These are phyloP conservation scores for Jackrogersella multiformis DNA, from an alignment of 495 filamentous ascomycete species.

Conservation along the genomic window DNA sequence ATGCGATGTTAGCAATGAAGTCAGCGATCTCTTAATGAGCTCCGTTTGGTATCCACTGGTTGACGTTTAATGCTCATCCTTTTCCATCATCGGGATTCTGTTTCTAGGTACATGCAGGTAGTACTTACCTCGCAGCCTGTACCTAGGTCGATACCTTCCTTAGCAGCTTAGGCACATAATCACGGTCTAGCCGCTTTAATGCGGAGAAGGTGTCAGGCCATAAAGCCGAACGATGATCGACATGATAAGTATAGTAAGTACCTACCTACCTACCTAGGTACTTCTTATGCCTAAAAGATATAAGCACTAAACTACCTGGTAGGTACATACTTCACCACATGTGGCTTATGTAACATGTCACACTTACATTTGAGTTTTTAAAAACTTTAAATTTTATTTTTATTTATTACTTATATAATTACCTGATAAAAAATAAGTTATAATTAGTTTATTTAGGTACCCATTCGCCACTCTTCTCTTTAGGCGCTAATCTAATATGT, in stretches of 20 bases:
- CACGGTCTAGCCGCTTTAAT: conserved; percentile 22
- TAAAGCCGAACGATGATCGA: conserved; percentile 37
- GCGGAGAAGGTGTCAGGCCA: conserved; percentile 39
- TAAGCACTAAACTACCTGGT: background rate
- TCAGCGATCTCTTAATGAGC: conserved; percentile 25
- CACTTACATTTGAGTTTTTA: background rate
- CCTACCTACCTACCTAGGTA: background rate
- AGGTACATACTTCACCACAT: conserved; percentile 4
- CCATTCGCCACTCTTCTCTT: too few relatives aligned
- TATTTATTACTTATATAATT: background rate
- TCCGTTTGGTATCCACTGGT: conserved; percentile 14
- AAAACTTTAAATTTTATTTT: background rate
- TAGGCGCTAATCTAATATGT: background rate
- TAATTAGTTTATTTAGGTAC: too few relatives aligned
- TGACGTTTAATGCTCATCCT: conserved; percentile 1
- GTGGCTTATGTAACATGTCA: conserved; percentile 24
- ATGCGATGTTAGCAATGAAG: conserved; percentile 11
- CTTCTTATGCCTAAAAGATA: too few relatives aligned
- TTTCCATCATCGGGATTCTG: conserved; percentile 1
- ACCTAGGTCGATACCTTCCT: conserved; percentile 1
- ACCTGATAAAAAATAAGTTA: too few relatives aligned
- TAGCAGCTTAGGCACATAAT: conserved; percentile 20
- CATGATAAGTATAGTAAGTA: conserved; percentile 18
- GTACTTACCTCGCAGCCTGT: background rate
- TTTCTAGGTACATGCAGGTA: conserved; percentile 8